phyloP scores from a whole-genome alignment of 2,329 filamentous ascomycete species.

The Teratosphaeria nubilosa region DNA sequence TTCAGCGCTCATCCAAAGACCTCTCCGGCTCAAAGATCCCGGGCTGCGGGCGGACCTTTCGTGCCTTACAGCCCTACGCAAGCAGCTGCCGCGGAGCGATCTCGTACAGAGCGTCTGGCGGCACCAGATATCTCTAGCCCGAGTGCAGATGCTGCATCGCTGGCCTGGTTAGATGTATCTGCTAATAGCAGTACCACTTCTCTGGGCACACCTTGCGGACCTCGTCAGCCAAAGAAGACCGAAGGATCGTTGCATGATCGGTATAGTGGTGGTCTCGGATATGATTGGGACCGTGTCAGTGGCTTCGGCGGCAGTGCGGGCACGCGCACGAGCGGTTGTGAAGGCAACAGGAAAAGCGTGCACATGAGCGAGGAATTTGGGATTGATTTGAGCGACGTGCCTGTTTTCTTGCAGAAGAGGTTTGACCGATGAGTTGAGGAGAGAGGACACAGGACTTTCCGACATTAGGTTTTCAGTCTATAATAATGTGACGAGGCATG shows the following conservation, averaged over 20 bases:
- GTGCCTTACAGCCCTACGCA: constrained; percentile 16
- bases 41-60: constrained; percentile 13
- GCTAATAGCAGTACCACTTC: constrained; percentile 1
- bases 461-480: background rate
- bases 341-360: constrained; percentile 25
- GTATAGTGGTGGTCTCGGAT: constrained; percentile 27
- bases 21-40: constrained; percentile 6
- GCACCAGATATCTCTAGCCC: background rate
- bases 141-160: background rate
- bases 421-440: background rate
- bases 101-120: constrained; percentile 14
- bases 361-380: constrained; percentile 25
- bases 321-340: constrained; percentile 16
- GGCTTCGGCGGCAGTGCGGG: constrained; percentile 29
- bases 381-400: constrained; percentile 31
- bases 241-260: constrained; percentile 18
- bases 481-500: background rate
- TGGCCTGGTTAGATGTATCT: background rate
- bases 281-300: constrained; percentile 25
- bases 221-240: constrained; percentile 1
- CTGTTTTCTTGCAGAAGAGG: constrained; percentile 25
- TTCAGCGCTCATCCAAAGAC: constrained; percentile 3
- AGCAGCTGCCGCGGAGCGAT: constrained; percentile 16
- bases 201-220: background rate
- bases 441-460: background rate